Base-by-base conservation (phyloP, 441 rosid species). In the Erodium trifolium region DNA sequence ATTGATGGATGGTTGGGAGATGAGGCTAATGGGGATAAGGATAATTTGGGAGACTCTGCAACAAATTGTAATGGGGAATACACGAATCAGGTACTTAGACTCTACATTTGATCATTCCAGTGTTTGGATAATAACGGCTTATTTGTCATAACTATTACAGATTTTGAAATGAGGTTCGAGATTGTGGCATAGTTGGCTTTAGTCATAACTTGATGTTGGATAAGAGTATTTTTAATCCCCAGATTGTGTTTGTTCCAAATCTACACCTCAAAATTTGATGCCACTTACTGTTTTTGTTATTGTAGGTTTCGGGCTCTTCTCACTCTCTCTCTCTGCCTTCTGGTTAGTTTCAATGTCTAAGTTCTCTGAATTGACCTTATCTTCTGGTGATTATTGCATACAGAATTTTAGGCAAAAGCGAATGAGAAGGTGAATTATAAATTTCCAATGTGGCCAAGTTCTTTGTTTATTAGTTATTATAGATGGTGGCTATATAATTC, bases 261-360 rank as follows among this genome's bases (percentile, higher is more conserved):
- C 12, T 12, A 9, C 10, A 47, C 2, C 3, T 4, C 27, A 49
- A 49, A 49, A 11, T 49, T 10, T 49, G 55, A 47, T 47, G n/a
- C 3, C 16, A 12, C 14, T 12, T 11, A 11, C 55, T 49, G 0
- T 10, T 63, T 57, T 49, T 69, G 7, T 68, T 31, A 18, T 64
- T 70, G 72, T 65, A 86, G 88, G 79, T 63, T 71, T 62, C 67
- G 72, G 90, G 76, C 73, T 67, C 81, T 5, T 68, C 79, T 17
- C 27, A 69, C 68, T 78, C 72, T 0, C 65, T 66, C 14, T 70
- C 84, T 6, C 64, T 60, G 17, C 76, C 76, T 72, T 83, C 86
- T 5, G 96, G 93, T 86, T 34, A 67, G 83, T 74, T 13, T 66
- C 66, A 65, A 39, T 39, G 45, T 9, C 45, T 39, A 39, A 0